A percentile compares a stretch with the other conserved stretches of the same genome.
These are phyloP conservation scores for Cardiospermum halicacabum DNA, from an alignment of 345 rosid species.

Conservation along the genomic window DNA sequence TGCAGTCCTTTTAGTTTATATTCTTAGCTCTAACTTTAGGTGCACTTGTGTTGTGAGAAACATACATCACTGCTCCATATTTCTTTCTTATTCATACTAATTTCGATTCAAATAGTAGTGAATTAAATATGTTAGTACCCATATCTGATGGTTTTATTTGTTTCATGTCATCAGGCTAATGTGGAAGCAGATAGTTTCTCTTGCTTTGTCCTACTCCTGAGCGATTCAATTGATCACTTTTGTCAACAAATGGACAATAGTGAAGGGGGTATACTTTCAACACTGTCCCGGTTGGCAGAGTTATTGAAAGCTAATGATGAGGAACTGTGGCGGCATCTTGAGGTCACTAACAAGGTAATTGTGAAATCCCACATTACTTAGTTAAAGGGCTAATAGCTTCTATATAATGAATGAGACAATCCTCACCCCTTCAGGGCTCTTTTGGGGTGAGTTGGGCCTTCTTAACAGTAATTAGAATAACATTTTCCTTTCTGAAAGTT, in stretches of 20 bases:
- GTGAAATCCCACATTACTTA: too few relatives aligned
- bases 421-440: too few relatives aligned
- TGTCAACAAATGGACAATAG: constrained; percentile 70
- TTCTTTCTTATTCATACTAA: too few relatives aligned
- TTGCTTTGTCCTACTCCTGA: constrained; percentile 53
- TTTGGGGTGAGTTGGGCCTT: too few relatives aligned
- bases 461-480: constrained; percentile 10
- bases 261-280: constrained; percentile 58
- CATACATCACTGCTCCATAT: too few relatives aligned
- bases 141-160: not conserved
- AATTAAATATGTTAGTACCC: not conserved
- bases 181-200: constrained; percentile 67
- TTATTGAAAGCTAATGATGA: constrained; percentile 54
- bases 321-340: constrained; percentile 70
- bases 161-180: constrained; percentile 35
- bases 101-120: not conserved
- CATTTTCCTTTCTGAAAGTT: not conserved
- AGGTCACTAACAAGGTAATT: constrained; percentile 48
- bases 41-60: not conserved
- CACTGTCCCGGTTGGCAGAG: constrained; percentile 55
- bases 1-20: too few relatives aligned
- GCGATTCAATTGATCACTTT: constrained; percentile 72
- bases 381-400: too few relatives aligned
- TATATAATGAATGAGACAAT: too few relatives aligned
- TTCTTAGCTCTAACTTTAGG: not conserved